Evolutionary conservation across 1,139 yeast genomes (phyloP).

Genomic region (Kodamaea fungicola): DNA sequence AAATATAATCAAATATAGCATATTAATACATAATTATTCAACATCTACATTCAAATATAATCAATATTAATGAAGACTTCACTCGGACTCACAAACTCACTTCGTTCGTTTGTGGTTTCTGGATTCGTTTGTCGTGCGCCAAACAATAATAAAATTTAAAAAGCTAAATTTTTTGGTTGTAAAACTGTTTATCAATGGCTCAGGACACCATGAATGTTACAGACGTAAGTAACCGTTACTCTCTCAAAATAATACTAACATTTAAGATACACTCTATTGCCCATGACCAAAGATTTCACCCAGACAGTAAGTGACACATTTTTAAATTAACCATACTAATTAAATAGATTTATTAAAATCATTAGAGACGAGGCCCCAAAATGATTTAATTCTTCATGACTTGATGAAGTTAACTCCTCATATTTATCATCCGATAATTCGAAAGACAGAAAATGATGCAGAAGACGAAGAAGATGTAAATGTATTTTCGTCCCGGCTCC

Average conservation of each 20-base stretch:
- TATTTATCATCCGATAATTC: constrained; percentile 12
- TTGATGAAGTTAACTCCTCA: constrained; percentile 34
- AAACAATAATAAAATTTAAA: no score
- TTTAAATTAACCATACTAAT: constrained; percentile 1
- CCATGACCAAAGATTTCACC: constrained; percentile 1
- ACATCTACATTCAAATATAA: no score
- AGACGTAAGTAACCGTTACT: background rate
- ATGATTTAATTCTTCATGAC: constrained; percentile 30
- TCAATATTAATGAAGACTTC: no score
- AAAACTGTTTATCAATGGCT: no score
- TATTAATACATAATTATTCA: no score
- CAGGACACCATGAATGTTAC: no score
- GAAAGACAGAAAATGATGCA: background rate
- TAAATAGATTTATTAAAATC: constrained; percentile 1
- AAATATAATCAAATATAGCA: no score
- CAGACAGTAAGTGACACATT: background rate
- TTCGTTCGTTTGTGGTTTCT: no score
- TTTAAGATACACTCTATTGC: constrained; percentile 2
- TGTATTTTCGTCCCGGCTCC: constrained; percentile 25
- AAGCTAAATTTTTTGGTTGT: no score
- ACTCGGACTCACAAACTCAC: no score
- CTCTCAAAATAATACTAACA: constrained; percentile 1
- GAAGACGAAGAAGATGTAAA: constrained; percentile 5
- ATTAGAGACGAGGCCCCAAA: constrained; percentile 8
- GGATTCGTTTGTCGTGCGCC: no score